Conservation (phyloP, 345 rosid genomes). For the Syzygium aqueum region DNA sequence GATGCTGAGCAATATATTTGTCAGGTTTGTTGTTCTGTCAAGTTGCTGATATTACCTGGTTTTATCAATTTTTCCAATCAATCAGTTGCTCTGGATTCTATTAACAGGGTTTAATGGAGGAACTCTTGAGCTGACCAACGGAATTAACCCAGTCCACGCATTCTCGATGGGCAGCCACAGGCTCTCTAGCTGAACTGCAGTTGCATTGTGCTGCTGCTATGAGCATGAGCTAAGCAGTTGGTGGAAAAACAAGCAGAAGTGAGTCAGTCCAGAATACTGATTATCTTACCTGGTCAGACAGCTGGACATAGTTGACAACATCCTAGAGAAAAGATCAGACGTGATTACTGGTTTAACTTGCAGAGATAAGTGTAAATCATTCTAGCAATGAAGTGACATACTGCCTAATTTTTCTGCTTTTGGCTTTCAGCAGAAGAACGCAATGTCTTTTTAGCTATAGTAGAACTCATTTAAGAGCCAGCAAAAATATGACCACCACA, state of each 20-base stretch:
- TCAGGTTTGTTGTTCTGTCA: conserved; percentile 44
- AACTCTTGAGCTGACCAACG: conserved; percentile 39
- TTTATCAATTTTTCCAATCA: neutral
- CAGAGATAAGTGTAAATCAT: neutral
- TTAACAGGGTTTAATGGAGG: conserved; percentile 90
- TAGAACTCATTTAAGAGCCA: neutral
- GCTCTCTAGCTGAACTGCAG: neutral
- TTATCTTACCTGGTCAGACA: neutral
- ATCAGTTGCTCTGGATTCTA: neutral
- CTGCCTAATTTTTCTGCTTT: neutral
- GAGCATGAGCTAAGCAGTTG: neutral
- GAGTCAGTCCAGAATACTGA: neutral
- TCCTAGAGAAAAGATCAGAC: neutral
- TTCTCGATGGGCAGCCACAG: neutral
- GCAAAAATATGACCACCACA: neutral
- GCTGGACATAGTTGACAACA: neutral
- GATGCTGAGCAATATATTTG: conserved; percentile 87
- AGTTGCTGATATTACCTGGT: neutral
- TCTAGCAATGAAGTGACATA: neutral
- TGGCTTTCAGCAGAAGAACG: neutral
- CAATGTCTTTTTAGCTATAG: neutral
- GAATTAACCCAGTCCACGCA: neutral
- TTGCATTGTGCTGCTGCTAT: neutral
- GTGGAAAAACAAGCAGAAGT: neutral
- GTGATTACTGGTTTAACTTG: neutral